Base-by-base conservation (phyloP, 2,329 filamentous ascomycete genomes). In the Xylariales sp. region DNA sequence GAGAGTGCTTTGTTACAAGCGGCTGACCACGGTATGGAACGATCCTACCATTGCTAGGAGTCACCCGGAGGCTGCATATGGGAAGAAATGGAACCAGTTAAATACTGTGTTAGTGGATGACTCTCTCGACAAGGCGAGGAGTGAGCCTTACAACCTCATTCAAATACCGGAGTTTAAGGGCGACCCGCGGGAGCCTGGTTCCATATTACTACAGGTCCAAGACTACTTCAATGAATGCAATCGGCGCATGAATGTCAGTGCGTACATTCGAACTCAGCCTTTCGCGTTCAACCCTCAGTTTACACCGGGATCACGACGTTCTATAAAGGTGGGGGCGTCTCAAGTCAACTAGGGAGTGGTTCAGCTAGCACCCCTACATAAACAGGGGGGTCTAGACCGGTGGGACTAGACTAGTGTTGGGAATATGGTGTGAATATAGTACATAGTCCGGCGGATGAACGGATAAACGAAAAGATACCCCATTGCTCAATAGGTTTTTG, bases 31-130 rank as follows among this genome's bases (percentile, higher is more conserved):
- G 57, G 80, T 97, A 0, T 99, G 96, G 96, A 75, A 74, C 12
- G 80, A 89, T 70, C 77, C 79, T 0, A 55, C 63, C 3, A 78
- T 89, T 28, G 78, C 76, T 65, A 75, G 69, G 7, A 80, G 82
- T 41, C 84, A 86, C 78, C 86, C 82, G n/a, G 77, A 75, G 41
- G 77, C 75, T 14, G 78, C 73, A 0, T 62, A 69, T 23, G 83
- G 80, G 30, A 79, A 75, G 14, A 74, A 78, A 12, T 98, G 94
- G 91, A 86, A 90, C 73, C 94, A 97, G 80, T 85, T 85, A 58
- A 97, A 98, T 79, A 98, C 96, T 0, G 86, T 98, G 6, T 84
- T 99, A 32, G 89, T 98, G 46, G 96, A 99, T 73, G 96, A 98
- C 80, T 93, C 90, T 36, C 74, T 81, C 0, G 86, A 94, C 75